Conservation (phyloP, 2,329 filamentous ascomycete genomes). For the Phialophora expanda region DNA sequence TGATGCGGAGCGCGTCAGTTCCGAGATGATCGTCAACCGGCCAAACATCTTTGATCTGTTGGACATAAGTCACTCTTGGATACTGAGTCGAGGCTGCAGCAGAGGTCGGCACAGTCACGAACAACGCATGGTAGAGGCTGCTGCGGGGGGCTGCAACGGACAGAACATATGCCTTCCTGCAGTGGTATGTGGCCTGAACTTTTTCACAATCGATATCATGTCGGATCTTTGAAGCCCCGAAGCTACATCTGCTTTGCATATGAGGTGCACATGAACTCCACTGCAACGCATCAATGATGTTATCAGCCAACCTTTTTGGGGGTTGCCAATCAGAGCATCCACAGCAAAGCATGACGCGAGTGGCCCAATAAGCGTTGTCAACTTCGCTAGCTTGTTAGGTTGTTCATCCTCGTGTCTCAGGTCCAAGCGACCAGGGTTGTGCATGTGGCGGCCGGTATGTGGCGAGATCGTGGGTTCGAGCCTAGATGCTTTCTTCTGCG, state of each 20-base stretch:
- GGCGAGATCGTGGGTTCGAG: background rate
- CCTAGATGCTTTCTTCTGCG: background rate
- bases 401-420: background rate
- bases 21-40: background rate
- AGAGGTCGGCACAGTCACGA: background rate
- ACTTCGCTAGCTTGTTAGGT: background rate
- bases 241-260: background rate
- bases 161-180: background rate
- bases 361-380: background rate
- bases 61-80: background rate
- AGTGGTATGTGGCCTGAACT: background rate
- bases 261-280: conserved; percentile 19
- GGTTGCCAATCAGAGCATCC: background rate
- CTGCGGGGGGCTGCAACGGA: background rate
- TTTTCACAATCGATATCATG: conserved; percentile 4
- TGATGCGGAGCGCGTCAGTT: conserved; percentile 11
- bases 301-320: conserved; percentile 5
- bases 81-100: background rate
- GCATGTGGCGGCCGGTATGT: background rate
- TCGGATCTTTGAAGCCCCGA: conserved; percentile 21
- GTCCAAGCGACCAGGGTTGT: background rate
- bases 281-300: conserved; percentile 22
- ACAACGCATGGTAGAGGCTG: background rate
- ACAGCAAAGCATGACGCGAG: conserved; percentile 11
- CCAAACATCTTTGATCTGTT: background rate